Percentiles rank a stretch among this genome's conserved stretches.
These are phyloP conservation scores for Pilaira anomala DNA, from an alignment of 192 early-diverging fungal genomes.

Conservation along the genomic window DNA sequence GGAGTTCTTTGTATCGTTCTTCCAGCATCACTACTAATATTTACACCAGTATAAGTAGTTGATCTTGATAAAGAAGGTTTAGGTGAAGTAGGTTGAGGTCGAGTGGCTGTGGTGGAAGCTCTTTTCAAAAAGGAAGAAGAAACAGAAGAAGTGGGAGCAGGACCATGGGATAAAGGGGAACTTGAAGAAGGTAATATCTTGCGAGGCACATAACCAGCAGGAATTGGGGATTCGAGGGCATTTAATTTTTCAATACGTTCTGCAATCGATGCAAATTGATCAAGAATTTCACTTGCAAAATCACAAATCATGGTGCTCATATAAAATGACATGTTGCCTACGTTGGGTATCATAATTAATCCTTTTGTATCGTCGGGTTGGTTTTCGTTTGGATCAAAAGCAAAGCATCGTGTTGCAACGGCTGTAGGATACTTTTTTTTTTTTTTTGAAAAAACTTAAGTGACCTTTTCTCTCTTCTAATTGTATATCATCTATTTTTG, in stretches of 20 bases:
- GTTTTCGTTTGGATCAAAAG: constrained; percentile 74
- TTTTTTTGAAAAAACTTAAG: not conserved
- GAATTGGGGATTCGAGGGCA: constrained; percentile 17
- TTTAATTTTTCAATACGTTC: constrained; percentile 18
- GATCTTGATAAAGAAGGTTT: constrained; percentile 45
- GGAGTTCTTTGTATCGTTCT: constrained; percentile 62
- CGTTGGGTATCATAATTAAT: constrained; percentile 79
- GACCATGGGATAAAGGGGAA: constrained; percentile 4
- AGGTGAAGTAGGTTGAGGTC: constrained; percentile 37
- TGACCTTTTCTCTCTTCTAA: not conserved
- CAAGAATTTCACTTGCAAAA: constrained; percentile 68
- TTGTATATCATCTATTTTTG: not conserved
- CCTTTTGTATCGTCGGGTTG: constrained; percentile 75
- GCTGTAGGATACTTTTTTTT: constrained; percentile 61
- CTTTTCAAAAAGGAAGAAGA: constrained; percentile 29
- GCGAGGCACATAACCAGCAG: not conserved
- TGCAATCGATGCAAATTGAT: constrained; percentile 57
- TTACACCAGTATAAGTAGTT: constrained; percentile 23
- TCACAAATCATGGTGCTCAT: constrained; percentile 74
- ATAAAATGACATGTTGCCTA: constrained; percentile 75
- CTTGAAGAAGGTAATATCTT: constrained; percentile 10
- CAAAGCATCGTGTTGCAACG: constrained; percentile 73
- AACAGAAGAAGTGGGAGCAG: constrained; percentile 3
- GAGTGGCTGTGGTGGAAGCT: constrained; percentile 8
- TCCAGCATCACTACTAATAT: constrained; percentile 21